Percentiles rank a stretch among this genome's conserved stretches.
Evolutionary conservation across 768 basidiomycete species (phyloP).

Genomic region (Suillus variegatus): DNA sequence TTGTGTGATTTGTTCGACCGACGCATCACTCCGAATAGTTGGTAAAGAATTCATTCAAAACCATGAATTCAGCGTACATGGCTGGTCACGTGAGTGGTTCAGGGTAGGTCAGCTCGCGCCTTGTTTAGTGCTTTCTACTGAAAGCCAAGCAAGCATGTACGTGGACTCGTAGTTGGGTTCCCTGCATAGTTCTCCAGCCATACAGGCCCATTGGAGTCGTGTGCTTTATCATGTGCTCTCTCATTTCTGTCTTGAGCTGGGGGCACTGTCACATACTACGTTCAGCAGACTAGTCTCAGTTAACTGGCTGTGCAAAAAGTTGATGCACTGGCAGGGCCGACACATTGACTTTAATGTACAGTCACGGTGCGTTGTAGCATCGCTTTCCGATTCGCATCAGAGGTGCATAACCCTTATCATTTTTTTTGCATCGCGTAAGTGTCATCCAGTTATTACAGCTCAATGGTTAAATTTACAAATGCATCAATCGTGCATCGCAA

Average conservation of each 20-base stretch:
- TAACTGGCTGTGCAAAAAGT: not conserved
- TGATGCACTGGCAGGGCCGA: not conserved
- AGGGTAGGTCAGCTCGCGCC: slow-evolving; percentile 26
- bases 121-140: not conserved
- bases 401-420: not conserved
- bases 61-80: not conserved
- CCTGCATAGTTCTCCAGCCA: not conserved
- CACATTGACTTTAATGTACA: too few species aligned
- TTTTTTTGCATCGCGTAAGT: not conserved
- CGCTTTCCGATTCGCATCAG: not conserved
- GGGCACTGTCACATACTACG: not conserved
- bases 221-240: not conserved
- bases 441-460: not conserved
- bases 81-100: slow-evolving; percentile 21
- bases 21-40: slow-evolving; percentile 35
- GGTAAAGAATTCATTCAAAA: not conserved
- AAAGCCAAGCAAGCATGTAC: too few species aligned
- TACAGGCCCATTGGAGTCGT: not conserved
- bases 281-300: not conserved
- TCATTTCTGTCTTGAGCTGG: not conserved
- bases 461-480: not conserved
- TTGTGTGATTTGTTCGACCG: slow-evolving; percentile 70
- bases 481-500: not conserved
- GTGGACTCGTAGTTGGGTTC: too few species aligned
- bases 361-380: not conserved